Evolutionary conservation across 2,329 filamentous ascomycete species (phyloP).

Genomic region (Scopulariopsis brevicaulis): DNA sequence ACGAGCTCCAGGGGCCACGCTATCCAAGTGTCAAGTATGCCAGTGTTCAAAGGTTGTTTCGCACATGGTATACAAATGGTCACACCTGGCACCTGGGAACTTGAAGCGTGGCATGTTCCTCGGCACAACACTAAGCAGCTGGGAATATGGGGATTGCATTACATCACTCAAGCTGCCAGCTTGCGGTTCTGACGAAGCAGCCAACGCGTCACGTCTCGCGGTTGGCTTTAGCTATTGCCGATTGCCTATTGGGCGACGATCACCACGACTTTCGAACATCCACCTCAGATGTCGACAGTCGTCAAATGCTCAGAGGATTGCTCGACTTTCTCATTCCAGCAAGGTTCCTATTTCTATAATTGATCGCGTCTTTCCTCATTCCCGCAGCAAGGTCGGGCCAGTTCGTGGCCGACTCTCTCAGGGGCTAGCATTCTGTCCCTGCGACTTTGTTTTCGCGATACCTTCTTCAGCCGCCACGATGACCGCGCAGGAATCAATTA

Average conservation of each 20-base stretch:
- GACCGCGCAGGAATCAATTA: conserved; percentile 14
- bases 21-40: not conserved
- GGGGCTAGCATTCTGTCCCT: not conserved
- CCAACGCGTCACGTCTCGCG: not conserved
- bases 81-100: not conserved
- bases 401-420: not conserved
- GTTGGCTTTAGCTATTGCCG: not conserved
- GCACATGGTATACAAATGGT: not conserved
- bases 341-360: no score
- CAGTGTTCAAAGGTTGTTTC: not conserved
- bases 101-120: not conserved
- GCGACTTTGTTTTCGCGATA: not conserved
- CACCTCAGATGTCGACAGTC: no score
- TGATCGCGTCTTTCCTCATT: not conserved
- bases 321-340: not conserved
- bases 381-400: not conserved
- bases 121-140: not conserved
- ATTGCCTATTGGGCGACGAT: not conserved
- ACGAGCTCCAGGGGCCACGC: not conserved
- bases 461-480: not conserved
- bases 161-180: not conserved
- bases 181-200: not conserved
- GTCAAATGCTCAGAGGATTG: no score
- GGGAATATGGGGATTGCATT: not conserved
- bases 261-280: not conserved